Conservation (phyloP, 2,329 filamentous ascomycete genomes). For the Ramichloridium luteum region DNA sequence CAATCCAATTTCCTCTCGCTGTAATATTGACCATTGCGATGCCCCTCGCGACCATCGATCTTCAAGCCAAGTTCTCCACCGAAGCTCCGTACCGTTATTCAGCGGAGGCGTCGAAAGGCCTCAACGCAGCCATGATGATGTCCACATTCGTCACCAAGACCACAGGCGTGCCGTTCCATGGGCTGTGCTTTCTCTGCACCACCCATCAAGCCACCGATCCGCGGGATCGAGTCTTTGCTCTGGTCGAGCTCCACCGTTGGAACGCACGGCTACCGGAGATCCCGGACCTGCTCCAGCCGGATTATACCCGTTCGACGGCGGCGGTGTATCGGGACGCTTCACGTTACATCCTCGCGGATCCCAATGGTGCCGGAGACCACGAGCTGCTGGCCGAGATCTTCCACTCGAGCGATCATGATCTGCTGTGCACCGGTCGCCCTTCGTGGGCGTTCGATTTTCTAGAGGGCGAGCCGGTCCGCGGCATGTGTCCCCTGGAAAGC, state of each 20-base stretch:
- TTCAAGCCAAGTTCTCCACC: no score
- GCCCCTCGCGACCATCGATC: no score
- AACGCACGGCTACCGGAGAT: neutral
- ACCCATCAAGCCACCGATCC: constrained; percentile 3
- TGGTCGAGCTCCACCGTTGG: constrained; percentile 1
- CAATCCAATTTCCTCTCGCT: no score
- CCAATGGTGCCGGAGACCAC: no score
- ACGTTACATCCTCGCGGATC: neutral
- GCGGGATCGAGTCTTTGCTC: constrained; percentile 3
- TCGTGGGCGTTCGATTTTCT: neutral
- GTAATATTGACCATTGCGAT: no score
- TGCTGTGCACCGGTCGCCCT: neutral
- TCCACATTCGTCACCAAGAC: constrained; percentile 1
- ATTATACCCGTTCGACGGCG: constrained; percentile 1
- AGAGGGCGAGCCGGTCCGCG: neutral
- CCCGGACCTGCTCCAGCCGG: constrained; percentile 1
- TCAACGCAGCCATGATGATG: constrained; percentile 1
- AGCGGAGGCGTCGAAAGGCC: neutral
- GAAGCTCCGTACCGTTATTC: no score
- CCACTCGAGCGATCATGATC: no score
- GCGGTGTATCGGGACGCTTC: constrained; percentile 4
- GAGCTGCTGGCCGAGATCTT: no score
- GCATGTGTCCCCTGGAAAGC: neutral
- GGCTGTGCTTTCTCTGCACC: constrained; percentile 1
- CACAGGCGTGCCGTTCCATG: neutral